Evolutionary conservation across 2,329 filamentous ascomycete genomes (phyloP).

Genomic region (Amesomyces nigricolor): DNA sequence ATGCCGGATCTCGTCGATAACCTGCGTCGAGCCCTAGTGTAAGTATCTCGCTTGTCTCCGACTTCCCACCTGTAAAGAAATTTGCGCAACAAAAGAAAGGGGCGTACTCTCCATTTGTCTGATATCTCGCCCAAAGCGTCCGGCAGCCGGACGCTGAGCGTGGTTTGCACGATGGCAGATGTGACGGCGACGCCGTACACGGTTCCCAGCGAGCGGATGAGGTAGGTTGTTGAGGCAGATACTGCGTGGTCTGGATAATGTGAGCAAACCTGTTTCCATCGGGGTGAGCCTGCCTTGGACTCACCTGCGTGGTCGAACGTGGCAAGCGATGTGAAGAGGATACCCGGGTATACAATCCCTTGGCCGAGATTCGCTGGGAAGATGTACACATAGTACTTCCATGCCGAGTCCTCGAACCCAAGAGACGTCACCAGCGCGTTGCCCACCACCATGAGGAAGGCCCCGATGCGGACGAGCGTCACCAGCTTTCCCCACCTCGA

Average conservation of each 20-base stretch:
- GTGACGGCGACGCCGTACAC: conserved; percentile 61
- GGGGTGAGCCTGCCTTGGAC: conserved; percentile 16
- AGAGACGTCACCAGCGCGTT: conserved; percentile 48
- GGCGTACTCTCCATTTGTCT: conserved; percentile 52
- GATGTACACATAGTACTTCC: conserved; percentile 53
- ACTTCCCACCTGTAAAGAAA: background rate
- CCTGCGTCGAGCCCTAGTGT: conserved; percentile 34
- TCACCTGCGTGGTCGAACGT: conserved; percentile 56
- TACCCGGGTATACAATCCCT: conserved; percentile 53
- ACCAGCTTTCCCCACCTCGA: conserved; percentile 49
- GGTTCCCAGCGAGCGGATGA: conserved; percentile 56
- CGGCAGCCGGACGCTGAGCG: conserved; percentile 49
- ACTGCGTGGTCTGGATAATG: conserved; percentile 53
- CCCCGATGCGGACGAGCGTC: conserved; percentile 47
- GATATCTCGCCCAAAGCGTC: conserved; percentile 49
- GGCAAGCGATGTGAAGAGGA: conserved; percentile 57
- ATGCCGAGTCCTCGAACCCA: conserved; percentile 43
- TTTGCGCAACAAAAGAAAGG: conserved; percentile 11
- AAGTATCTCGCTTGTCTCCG: conserved; percentile 4
- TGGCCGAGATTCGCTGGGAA: conserved; percentile 55
- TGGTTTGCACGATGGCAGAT: conserved; percentile 58
- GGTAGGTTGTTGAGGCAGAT: conserved; percentile 56
- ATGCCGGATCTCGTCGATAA: conserved; percentile 57
- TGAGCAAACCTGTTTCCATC: conserved; percentile 7
- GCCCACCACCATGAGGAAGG: conserved; percentile 47